These are phyloP conservation scores for Capsaspora owczarzaki DNA, from an alignment of 78 protist genomes.

Conservation along the genomic window DNA sequence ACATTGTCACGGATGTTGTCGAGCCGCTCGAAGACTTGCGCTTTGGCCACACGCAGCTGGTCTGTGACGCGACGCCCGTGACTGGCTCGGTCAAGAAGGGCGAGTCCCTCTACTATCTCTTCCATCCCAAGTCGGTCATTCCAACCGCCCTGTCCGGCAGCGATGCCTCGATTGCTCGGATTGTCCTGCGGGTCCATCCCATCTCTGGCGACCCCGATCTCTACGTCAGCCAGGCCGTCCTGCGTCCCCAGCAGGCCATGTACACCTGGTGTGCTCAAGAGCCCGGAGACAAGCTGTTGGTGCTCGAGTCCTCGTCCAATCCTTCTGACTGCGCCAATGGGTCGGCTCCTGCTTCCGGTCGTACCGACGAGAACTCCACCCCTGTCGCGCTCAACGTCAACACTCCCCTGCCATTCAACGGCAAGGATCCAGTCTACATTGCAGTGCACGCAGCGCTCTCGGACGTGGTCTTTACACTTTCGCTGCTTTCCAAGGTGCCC, in stretches of 20 bases:
- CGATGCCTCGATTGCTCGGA: no score
- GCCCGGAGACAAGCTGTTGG: not conserved
- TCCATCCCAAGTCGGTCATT: no score
- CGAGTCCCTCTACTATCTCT: not conserved
- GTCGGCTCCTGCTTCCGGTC: no score
- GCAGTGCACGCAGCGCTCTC: not conserved
- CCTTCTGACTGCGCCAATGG: no score
- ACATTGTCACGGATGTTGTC: slow-evolving; percentile 17
- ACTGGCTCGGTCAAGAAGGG: not conserved
- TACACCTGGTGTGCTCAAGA: not conserved
- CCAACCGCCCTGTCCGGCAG: not conserved
- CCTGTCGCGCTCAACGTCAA: no score
- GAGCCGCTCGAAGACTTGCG: not conserved
- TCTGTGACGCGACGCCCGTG: not conserved
- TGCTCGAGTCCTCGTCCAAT: not conserved
- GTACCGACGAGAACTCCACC: no score
- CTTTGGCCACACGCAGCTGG: not conserved
- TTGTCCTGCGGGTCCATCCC: not conserved
- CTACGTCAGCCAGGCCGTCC: not conserved
- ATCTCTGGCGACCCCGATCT: not conserved
- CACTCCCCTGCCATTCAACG: not conserved
- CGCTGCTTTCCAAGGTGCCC: not conserved
- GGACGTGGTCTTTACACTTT: not conserved
- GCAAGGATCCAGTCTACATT: not conserved
- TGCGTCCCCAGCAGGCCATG: not conserved